These are phyloP conservation scores for Alisma plantagoaquatica DNA, from an alignment of 106 monocot genomes.

Conservation along the genomic window DNA sequence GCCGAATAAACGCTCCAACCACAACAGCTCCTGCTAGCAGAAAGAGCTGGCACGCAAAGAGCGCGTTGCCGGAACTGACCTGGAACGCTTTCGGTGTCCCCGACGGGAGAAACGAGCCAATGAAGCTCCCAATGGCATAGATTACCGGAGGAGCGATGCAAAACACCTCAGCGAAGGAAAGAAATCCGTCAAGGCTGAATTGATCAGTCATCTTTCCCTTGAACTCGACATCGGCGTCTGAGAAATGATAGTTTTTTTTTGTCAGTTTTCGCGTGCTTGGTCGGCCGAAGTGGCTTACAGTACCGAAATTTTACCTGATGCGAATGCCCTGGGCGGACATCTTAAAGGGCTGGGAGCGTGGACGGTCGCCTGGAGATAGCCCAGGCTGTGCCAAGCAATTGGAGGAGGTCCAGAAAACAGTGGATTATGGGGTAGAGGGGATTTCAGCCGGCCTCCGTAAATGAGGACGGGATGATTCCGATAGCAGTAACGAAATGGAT, in stretches of 20 bases:
- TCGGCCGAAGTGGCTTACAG: not conserved
- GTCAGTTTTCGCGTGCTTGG: not conserved
- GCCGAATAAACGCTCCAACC: slow-evolving; percentile 51
- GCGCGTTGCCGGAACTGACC: slow-evolving; percentile 18
- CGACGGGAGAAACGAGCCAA: slow-evolving; percentile 26
- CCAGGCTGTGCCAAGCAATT: not conserved
- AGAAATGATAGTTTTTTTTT: not conserved
- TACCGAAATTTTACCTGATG: not conserved
- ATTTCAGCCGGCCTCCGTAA: not conserved
- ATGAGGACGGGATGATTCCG: not conserved
- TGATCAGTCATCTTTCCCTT: no score
- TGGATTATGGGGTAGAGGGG: not conserved
- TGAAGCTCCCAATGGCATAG: slow-evolving; percentile 39
- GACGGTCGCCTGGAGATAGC: not conserved
- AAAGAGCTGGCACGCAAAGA: slow-evolving; percentile 43
- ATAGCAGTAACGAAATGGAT: not conserved
- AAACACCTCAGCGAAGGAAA: slow-evolving; percentile 40
- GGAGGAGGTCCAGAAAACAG: not conserved
- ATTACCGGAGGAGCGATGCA: slow-evolving; percentile 46
- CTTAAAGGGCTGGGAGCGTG: not conserved
- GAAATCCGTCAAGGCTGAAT: slow-evolving; percentile 34
- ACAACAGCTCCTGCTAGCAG: slow-evolving; percentile 47
- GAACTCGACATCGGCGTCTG: slow-evolving; percentile 27
- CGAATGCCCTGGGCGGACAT: not conserved
- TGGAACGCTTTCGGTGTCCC: slow-evolving; percentile 23